A percentile compares a stretch with the other conserved stretches of the same genome.
Evolutionary conservation across 2,329 filamentous ascomycete species (phyloP).

Genomic region (Fusarium sp.): DNA sequence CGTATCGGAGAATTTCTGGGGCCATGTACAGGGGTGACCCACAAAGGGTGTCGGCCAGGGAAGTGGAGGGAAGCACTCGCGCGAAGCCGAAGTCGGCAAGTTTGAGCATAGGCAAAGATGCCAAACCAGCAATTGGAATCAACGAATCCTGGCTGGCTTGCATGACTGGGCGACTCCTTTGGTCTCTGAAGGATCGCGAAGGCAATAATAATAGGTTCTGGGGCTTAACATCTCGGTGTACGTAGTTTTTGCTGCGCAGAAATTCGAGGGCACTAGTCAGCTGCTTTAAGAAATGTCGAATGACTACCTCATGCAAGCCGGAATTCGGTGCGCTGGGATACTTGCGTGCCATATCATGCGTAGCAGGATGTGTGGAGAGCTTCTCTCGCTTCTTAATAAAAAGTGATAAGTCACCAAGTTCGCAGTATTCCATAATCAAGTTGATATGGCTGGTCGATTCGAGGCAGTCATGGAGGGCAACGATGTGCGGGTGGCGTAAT

Average conservation of each 20-base stretch:
- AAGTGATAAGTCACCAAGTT: slow-evolving; percentile 90
- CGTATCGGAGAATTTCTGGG: slow-evolving; percentile 95
- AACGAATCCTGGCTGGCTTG: slow-evolving; percentile 82
- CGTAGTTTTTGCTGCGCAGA: slow-evolving; percentile 83
- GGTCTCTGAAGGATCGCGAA: slow-evolving; percentile 76
- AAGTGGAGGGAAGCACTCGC: slow-evolving; percentile 88
- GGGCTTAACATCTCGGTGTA: slow-evolving; percentile 97
- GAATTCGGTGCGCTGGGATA: slow-evolving; percentile 87
- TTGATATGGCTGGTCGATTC: slow-evolving; percentile 91
- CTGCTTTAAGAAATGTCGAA: slow-evolving; percentile 95
- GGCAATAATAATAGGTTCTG: slow-evolving; percentile 95
- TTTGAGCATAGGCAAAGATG: slow-evolving; percentile 93
- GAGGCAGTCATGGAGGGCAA: slow-evolving; percentile 93
- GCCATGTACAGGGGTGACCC: slow-evolving; percentile 99
- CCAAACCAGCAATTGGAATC: slow-evolving; percentile 82
- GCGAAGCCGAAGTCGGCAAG: slow-evolving; percentile 99
- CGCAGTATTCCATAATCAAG: slow-evolving; percentile 98
- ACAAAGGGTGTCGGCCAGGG: slow-evolving; percentile 94
- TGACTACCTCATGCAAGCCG: slow-evolving; percentile 96
- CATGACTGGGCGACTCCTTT: slow-evolving; percentile 70
- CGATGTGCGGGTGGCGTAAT: slow-evolving; percentile 95
- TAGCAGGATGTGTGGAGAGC: slow-evolving; percentile 81
- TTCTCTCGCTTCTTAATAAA: slow-evolving; percentile 96
- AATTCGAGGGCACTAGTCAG: slow-evolving; percentile 93
- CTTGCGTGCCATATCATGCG: slow-evolving; percentile 90